These are phyloP conservation scores for Sinapis alba DNA, from an alignment of 441 rosid genomes.

Conservation along the genomic window DNA sequence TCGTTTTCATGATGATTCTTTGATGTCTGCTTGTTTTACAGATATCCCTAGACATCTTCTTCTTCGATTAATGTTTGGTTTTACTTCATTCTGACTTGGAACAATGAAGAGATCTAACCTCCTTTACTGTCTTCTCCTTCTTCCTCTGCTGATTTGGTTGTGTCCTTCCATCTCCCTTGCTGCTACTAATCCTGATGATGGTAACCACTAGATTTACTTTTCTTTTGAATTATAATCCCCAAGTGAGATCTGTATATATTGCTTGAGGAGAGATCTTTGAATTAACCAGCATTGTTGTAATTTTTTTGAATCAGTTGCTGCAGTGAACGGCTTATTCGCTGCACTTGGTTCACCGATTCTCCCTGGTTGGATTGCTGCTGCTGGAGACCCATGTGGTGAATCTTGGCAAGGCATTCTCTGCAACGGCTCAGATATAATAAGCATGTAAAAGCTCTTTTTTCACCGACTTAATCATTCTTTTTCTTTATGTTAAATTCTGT, in stretches of 20 bases:
- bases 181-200: constrained; percentile 77
- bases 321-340: constrained; percentile 69
- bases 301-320: constrained; percentile 68
- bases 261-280: too few relatives aligned
- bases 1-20: constrained; percentile 19
- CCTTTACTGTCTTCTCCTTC: constrained; percentile 50
- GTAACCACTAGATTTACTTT: constrained; percentile 48
- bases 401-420: constrained; percentile 93
- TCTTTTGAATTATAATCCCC: neutral
- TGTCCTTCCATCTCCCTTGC: constrained; percentile 56
- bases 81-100: constrained; percentile 33
- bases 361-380: constrained; percentile 92
- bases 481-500: neutral
- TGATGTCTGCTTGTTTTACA: constrained; percentile 41
- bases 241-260: constrained; percentile 29
- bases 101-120: constrained; percentile 79
- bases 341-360: constrained; percentile 77
- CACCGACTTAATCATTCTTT: neutral
- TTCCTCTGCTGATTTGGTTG: constrained; percentile 58
- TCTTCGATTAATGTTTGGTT: constrained; percentile 40
- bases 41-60: constrained; percentile 49
- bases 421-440: constrained; percentile 57
- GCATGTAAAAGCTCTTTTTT: constrained; percentile 56
- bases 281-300: constrained; percentile 51
- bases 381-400: constrained; percentile 96